A percentile compares a stretch with the other conserved stretches of the same genome.
These are phyloP conservation scores for Xylona heveae DNA, from an alignment of 495 filamentous ascomycete genomes.

Conservation along the genomic window DNA sequence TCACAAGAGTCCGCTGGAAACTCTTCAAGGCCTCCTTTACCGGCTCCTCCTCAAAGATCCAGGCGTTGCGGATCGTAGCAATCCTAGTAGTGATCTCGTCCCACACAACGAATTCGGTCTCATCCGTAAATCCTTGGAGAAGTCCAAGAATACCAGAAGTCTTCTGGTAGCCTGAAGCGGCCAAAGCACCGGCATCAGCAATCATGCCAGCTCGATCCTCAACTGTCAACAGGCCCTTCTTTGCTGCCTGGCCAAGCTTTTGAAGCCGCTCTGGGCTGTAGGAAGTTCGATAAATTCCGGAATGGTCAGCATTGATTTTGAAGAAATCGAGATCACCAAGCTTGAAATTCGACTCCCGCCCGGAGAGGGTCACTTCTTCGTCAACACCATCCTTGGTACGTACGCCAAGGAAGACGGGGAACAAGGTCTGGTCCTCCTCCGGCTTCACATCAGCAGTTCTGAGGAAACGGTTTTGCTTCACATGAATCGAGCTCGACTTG, in stretches of 20 bases:
- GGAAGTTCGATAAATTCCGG: conserved; percentile 49
- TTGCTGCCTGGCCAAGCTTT: conserved; percentile 67
- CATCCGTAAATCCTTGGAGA: conserved; percentile 61
- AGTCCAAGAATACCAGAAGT: conserved; percentile 77
- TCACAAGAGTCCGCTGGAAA: conserved; percentile 59
- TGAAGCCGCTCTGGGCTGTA: conserved; percentile 45
- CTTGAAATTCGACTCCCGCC: conserved; percentile 55
- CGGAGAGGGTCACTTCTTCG: conserved; percentile 38
- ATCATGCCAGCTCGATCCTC: conserved; percentile 93
- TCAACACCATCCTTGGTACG: conserved; percentile 44
- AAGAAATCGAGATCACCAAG: conserved; percentile 44
- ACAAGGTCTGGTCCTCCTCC: conserved; percentile 54
- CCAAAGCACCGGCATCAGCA: conserved; percentile 80
- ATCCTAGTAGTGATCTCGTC: conserved; percentile 68
- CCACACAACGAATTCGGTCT: conserved; percentile 87
- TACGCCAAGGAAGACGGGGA: conserved; percentile 49
- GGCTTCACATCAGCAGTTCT: conserved; percentile 61
- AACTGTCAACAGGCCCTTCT: conserved; percentile 63
- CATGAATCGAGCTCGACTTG: conserved; percentile 31
- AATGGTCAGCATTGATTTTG: conserved; percentile 63
- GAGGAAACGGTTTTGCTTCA: conserved; percentile 61
- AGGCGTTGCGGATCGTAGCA: conserved; percentile 52
- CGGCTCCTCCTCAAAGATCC: conserved; percentile 67
- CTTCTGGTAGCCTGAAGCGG: conserved; percentile 77
- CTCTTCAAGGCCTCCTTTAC: conserved; percentile 53